Evolutionary conservation across 163 green algal species (phyloP).

Genomic region (Chlamydomonas reinhardtii): DNA sequence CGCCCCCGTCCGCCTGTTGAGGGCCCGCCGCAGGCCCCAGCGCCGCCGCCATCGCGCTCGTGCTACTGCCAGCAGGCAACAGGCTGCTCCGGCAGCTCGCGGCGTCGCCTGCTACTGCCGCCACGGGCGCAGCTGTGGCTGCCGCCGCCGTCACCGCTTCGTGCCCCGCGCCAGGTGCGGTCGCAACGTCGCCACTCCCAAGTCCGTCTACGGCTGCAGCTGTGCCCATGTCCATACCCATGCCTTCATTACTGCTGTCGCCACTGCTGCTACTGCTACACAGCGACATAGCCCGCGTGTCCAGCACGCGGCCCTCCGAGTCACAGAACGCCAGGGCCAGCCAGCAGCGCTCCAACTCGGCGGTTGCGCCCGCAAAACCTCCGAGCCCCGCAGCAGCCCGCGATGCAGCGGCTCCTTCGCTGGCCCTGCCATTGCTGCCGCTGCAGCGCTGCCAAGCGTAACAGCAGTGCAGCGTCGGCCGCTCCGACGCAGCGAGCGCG

Average conservation of each 20-base stretch:
- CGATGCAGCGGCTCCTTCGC: too few species aligned
- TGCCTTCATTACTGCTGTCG: neutral
- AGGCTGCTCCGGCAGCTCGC: too few species aligned
- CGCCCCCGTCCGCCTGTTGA: too few species aligned
- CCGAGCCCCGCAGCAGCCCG: neutral
- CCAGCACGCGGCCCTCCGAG: neutral
- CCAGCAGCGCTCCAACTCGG: slow-evolving; percentile 6
- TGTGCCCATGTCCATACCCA: neutral
- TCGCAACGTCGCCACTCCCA: neutral
- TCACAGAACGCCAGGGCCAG: slow-evolving; percentile 29
- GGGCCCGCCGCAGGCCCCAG: too few species aligned
- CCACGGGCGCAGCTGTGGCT: neutral
- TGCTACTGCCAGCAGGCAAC: too few species aligned
- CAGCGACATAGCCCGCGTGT: slow-evolving; percentile 4
- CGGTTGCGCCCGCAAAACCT: too few species aligned
- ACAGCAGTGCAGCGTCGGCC: slow-evolving; percentile 31
- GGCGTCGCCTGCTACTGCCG: neutral
- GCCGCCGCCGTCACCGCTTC: too few species aligned
- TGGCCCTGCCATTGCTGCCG: neutral
- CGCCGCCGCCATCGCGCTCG: too few species aligned
- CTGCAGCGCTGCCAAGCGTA: slow-evolving; percentile 15
- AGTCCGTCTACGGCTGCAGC: neutral
- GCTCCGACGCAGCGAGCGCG: neutral
- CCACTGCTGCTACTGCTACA: neutral
- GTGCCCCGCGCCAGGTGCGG: too few species aligned